A percentile compares a stretch with the other conserved stretches of the same genome.
phyloP scores from a whole-genome alignment of 2,329 filamentous ascomycete species.

The Penicillium sp. region DNA sequence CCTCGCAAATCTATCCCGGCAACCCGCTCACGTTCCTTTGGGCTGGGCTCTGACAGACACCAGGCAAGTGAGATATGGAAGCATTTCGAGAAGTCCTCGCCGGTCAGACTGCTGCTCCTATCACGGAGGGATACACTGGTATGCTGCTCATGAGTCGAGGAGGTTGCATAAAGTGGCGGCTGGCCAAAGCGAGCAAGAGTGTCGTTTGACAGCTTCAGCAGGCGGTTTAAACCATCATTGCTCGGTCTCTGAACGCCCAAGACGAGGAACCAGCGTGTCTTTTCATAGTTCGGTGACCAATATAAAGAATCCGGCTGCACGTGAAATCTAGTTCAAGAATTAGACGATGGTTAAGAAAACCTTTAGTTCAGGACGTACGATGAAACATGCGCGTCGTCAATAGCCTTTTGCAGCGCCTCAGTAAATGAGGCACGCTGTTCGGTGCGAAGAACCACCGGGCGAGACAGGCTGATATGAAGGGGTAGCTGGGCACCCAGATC shows the following conservation, averaged over 20 bases:
- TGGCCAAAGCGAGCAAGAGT: conserved; percentile 55
- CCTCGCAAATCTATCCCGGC: conserved; percentile 18
- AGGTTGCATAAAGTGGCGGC: conserved; percentile 56
- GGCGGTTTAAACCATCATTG: conserved; percentile 49
- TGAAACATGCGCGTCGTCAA: conserved; percentile 38
- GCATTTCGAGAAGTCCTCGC: conserved; percentile 43
- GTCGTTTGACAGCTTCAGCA: conserved; percentile 61
- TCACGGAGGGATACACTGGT: neutral
- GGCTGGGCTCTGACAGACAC: conserved; percentile 53
- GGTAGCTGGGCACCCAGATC: conserved; percentile 70
- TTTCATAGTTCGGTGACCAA: conserved; percentile 60
- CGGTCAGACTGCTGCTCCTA: conserved; percentile 2
- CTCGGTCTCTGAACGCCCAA: conserved; percentile 49
- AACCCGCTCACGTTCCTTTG: conserved; percentile 34
- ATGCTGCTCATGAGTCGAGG: neutral
- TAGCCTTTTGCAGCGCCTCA: conserved; percentile 41
- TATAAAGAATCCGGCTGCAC: conserved; percentile 43
- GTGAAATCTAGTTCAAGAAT: conserved; percentile 38
- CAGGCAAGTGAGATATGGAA: conserved; percentile 91
- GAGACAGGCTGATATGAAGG: conserved; percentile 82
- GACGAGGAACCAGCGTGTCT: conserved; percentile 74
- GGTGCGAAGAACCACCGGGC: conserved; percentile 65
- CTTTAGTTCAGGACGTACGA: conserved; percentile 33
- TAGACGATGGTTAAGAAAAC: neutral
- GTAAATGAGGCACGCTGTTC: conserved; percentile 64